A percentile compares a stretch with the other conserved stretches of the same genome.
These are phyloP conservation scores for Artemisia annua DNA, from an alignment of 129 eudicot genomes.

Conservation along the genomic window DNA sequence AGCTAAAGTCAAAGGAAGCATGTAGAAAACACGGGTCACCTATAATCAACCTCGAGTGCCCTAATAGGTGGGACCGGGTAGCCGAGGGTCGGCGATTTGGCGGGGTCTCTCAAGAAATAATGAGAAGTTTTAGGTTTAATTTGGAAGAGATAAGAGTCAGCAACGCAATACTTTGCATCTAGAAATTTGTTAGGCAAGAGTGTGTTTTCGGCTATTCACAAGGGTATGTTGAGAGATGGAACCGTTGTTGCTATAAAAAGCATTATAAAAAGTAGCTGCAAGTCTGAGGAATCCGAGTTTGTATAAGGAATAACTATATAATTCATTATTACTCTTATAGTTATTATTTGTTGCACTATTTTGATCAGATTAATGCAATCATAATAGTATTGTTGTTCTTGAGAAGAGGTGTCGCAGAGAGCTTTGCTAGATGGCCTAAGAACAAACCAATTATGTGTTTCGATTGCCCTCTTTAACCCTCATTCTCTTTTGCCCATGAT, in stretches of 20 bases:
- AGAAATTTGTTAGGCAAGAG: conserved; percentile 81
- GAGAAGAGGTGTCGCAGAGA: no score
- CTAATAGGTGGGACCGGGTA: no score
- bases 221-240: conserved; percentile 85
- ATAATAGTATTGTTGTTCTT: no score
- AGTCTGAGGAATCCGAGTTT: conserved; percentile 89
- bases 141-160: conserved; percentile 83
- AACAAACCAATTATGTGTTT: no score
- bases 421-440: no score
- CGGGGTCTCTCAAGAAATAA: conserved; percentile 66
- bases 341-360: no score
- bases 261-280: conserved; percentile 86
- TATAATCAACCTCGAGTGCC: no score
- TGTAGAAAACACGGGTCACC: conserved; percentile 84
- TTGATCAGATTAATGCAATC: no score
- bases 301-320: no score
- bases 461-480: no score
- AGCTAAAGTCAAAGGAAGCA: conserved; percentile 53
- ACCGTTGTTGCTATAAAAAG: conserved; percentile 77
- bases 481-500: no score
- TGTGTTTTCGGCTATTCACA: conserved; percentile 74
- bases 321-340: no score
- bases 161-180: conserved; percentile 84
- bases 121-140: conserved; percentile 73
- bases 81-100: conserved; percentile 85